Percentiles rank a stretch among this genome's conserved stretches.
Evolutionary conservation across 345 rosid species (phyloP).

Genomic region (Adansonia digitata): DNA sequence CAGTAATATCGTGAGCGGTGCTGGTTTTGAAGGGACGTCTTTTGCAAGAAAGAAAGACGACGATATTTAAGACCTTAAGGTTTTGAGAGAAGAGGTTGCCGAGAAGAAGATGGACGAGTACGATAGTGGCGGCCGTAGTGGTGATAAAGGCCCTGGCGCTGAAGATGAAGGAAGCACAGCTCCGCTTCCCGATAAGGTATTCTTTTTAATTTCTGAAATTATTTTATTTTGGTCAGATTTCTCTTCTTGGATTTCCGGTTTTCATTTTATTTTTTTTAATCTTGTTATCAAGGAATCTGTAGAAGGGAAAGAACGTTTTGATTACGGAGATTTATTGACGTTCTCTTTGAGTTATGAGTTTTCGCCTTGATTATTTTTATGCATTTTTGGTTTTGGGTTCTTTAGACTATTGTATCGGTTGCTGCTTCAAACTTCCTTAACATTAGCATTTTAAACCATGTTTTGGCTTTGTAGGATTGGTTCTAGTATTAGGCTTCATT

Average conservation of each 20-base stretch:
- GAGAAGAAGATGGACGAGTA: constrained; percentile 55
- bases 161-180: constrained; percentile 89
- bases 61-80: constrained; percentile 17
- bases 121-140: constrained; percentile 72
- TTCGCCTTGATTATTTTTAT: background rate
- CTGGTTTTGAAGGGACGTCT: constrained; percentile 15
- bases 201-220: background rate
- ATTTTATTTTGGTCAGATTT: background rate
- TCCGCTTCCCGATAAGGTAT: constrained; percentile 88
- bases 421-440: background rate
- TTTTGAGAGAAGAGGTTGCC: constrained; percentile 28
- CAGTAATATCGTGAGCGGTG: constrained; percentile 15
- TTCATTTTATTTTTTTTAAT: background rate
- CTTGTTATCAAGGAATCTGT: background rate
- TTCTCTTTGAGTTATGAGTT: background rate
- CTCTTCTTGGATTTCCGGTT: background rate
- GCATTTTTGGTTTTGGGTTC: background rate
- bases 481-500: background rate
- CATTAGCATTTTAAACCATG: background rate
- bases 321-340: background rate
- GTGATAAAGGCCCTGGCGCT: constrained; percentile 51
- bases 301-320: background rate
- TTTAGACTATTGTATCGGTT: constrained; percentile 2
- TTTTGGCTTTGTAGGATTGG: background rate
- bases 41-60: constrained; percentile 14